These are phyloP conservation scores for Kluyveromyces siamensis DNA, from an alignment of 805 yeast species.

Conservation along the genomic window DNA sequence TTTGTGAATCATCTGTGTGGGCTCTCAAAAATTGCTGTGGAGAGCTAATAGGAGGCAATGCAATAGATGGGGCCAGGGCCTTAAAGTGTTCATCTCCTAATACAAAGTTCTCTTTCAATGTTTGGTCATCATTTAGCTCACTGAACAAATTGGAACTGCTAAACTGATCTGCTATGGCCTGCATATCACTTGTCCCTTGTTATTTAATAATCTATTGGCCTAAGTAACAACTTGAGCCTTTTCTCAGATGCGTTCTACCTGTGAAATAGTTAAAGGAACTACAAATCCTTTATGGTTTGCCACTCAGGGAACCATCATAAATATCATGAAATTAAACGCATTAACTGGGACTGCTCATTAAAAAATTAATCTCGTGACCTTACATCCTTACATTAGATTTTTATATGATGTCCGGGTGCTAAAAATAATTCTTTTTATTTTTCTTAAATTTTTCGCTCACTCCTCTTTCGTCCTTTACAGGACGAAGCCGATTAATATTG, in stretches of 20 bases:
- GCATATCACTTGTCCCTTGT: conserved; percentile 12
- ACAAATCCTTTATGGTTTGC: neutral
- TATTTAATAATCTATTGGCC: neutral
- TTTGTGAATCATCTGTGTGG: conserved; percentile 91
- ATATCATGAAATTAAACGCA: neutral
- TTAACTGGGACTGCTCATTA: neutral
- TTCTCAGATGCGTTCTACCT: no score
- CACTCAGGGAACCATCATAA: neutral
- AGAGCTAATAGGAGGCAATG: conserved; percentile 74
- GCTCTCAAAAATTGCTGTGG: conserved; percentile 93
- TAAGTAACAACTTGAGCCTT: neutral
- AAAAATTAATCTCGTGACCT: neutral
- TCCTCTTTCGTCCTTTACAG: neutral
- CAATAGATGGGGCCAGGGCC: conserved; percentile 46
- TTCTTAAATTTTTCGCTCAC: neutral
- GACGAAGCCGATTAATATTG: neutral
- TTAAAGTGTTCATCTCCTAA: conserved; percentile 24
- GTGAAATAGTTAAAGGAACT: no score
- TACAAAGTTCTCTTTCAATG: conserved; percentile 28
- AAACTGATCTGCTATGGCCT: conserved; percentile 27
- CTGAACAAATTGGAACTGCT: conserved; percentile 14
- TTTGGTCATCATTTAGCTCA: conserved; percentile 26
- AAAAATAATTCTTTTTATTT: no score
- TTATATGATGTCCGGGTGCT: neutral
- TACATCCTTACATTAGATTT: neutral